These are phyloP conservation scores for Hymenoscyphus linearis DNA, from an alignment of 2,329 filamentous ascomycete genomes.

Conservation along the genomic window DNA sequence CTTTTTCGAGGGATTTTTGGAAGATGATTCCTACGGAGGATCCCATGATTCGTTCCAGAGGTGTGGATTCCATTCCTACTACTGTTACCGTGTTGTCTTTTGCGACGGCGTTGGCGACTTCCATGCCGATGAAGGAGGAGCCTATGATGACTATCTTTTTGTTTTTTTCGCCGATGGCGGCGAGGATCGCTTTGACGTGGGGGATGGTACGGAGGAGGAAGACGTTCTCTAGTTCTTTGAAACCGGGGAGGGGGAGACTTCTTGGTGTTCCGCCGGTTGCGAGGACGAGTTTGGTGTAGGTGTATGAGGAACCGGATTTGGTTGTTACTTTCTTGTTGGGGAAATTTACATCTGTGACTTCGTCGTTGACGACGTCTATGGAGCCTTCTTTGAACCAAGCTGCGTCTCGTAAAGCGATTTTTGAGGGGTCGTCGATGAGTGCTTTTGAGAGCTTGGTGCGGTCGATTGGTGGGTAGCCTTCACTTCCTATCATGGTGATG, in stretches of 20 bases:
- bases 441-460: constrained; percentile 95
- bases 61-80: constrained; percentile 80
- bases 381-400: constrained; percentile 67
- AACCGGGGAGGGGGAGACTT: constrained; percentile 72
- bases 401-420: constrained; percentile 70
- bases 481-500: constrained; percentile 78
- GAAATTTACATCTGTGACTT: constrained; percentile 75
- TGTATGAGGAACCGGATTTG: constrained; percentile 61
- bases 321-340: constrained; percentile 67
- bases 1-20: constrained; percentile 72
- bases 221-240: constrained; percentile 82
- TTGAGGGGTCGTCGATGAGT: constrained; percentile 72
- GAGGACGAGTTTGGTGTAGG: constrained; percentile 84
- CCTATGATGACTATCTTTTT: constrained; percentile 94
- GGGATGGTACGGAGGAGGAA: constrained; percentile 77
- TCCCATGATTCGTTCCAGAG: constrained; percentile 83
- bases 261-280: constrained; percentile 80
- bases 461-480: constrained; percentile 85
- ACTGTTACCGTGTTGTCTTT: constrained; percentile 81
- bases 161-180: constrained; percentile 71
- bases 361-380: constrained; percentile 53
- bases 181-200: constrained; percentile 71
- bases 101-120: constrained; percentile 78
- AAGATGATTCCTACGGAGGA: constrained; percentile 75
- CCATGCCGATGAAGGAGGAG: constrained; percentile 96